Conservation (phyloP, 1,284 basidiomycete species). For the Cryptococcus sp. region DNA sequence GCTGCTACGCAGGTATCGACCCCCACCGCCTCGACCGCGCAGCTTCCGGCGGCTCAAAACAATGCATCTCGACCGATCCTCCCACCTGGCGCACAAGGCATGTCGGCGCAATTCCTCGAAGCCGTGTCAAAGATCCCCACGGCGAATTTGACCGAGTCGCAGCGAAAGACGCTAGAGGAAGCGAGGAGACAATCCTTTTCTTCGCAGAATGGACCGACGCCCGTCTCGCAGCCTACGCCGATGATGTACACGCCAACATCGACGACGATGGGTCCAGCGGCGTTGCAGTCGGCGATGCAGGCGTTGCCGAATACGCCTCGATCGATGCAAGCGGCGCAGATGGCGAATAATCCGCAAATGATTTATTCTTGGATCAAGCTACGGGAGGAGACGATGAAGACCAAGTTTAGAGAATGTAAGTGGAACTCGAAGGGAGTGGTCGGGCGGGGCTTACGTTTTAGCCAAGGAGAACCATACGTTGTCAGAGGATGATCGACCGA, state of each 20-base stretch:
- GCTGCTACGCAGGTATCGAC: slow-evolving; percentile 5
- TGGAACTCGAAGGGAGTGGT: not conserved
- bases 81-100: slow-evolving; percentile 1
- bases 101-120: slow-evolving; percentile 16
- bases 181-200: slow-evolving; percentile 8
- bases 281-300: no score
- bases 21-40: slow-evolving; percentile 3
- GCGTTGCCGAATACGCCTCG: not conserved
- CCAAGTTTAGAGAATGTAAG: slow-evolving; percentile 9
- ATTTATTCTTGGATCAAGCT: slow-evolving; percentile 8
- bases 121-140: slow-evolving; percentile 8
- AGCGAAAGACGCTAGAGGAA: slow-evolving; percentile 21
- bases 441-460: no score
- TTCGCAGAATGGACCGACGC: not conserved
- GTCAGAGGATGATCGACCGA: slow-evolving; percentile 8
- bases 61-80: not conserved
- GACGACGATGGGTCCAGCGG: no score
- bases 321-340: not conserved
- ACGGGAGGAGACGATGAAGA: slow-evolving; percentile 6
- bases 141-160: slow-evolving; percentile 16
- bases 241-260: not conserved
- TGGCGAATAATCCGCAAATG: slow-evolving; percentile 6
- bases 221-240: not conserved
- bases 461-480: slow-evolving; percentile 4
- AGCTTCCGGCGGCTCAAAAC: not conserved